These are phyloP conservation scores for Harringtonia aguacate DNA, from an alignment of 2,329 filamentous ascomycete genomes.

Conservation along the genomic window DNA sequence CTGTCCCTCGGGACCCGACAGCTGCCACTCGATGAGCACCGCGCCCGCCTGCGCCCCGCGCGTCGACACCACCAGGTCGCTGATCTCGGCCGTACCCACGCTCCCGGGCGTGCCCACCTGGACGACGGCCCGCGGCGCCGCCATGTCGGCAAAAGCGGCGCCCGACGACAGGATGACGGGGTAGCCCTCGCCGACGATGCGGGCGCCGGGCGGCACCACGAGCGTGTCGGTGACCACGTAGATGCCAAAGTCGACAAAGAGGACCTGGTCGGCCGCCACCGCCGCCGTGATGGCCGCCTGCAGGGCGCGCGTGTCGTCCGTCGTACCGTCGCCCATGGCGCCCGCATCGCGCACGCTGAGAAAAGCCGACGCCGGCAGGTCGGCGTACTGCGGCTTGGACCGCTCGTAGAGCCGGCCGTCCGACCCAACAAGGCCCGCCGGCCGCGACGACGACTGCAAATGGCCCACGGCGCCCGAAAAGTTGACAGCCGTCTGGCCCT, in stretches of 20 bases:
- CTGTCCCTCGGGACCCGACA: slow-evolving; percentile 35
- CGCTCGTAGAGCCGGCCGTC: slow-evolving; percentile 45
- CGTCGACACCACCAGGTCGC: slow-evolving; percentile 56
- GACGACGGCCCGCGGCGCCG: slow-evolving; percentile 53
- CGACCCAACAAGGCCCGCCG: slow-evolving; percentile 40
- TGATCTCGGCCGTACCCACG: slow-evolving; percentile 55
- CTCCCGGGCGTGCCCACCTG: slow-evolving; percentile 54
- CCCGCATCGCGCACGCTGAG: slow-evolving; percentile 57
- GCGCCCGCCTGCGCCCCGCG: slow-evolving; percentile 57
- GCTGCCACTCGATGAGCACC: slow-evolving; percentile 64
- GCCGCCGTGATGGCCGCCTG: slow-evolving; percentile 42
- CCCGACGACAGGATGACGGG: slow-evolving; percentile 40
- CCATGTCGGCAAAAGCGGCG: slow-evolving; percentile 45
- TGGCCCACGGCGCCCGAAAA: slow-evolving; percentile 24
- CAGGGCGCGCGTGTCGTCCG: slow-evolving; percentile 63
- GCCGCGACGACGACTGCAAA: slow-evolving; percentile 20
- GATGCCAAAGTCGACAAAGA: slow-evolving; percentile 50
- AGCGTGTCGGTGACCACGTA: slow-evolving; percentile 50
- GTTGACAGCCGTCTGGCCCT: slow-evolving; percentile 34
- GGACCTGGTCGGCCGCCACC: slow-evolving; percentile 40
- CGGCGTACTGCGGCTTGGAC: slow-evolving; percentile 65
- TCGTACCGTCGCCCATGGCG: slow-evolving; percentile 59
- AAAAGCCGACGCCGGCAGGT: slow-evolving; percentile 45
- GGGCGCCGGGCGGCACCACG: slow-evolving; percentile 32
- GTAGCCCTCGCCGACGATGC: slow-evolving; percentile 49